Conservation (phyloP, 495 filamentous ascomycete genomes). For the Penicillium arizonense region DNA sequence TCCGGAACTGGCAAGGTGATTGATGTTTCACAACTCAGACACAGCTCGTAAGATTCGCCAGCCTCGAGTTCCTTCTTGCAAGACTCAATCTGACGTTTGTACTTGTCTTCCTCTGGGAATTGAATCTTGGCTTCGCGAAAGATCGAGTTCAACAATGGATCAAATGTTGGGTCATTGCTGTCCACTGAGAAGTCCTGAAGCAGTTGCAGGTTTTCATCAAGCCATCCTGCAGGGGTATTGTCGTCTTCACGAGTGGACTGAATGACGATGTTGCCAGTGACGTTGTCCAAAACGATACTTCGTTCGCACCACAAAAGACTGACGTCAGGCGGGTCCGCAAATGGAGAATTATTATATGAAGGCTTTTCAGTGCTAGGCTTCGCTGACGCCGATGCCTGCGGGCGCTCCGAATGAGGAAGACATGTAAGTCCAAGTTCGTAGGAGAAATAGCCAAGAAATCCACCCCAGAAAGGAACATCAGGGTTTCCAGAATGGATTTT, state of each 20-base stretch:
- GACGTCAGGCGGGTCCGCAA: slow-evolving; percentile 63
- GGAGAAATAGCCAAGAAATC: slow-evolving; percentile 84
- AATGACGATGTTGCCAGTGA: slow-evolving; percentile 56
- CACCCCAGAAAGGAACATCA: slow-evolving; percentile 74
- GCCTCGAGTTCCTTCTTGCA: slow-evolving; percentile 71
- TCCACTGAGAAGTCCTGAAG: slow-evolving; percentile 10
- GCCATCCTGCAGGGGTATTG: slow-evolving; percentile 33
- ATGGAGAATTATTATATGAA: slow-evolving; percentile 10
- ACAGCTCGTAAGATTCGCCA: slow-evolving; percentile 92
- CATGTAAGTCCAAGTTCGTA: slow-evolving; percentile 78
- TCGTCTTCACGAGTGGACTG: slow-evolving; percentile 55
- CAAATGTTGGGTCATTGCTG: slow-evolving; percentile 7
- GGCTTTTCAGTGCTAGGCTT: neutral
- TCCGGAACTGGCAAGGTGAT: slow-evolving; percentile 45
- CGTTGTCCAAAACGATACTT: slow-evolving; percentile 79
- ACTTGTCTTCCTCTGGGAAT: slow-evolving; percentile 53
- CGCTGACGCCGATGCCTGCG: neutral
- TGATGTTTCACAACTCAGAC: slow-evolving; percentile 73
- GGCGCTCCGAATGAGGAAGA: slow-evolving; percentile 32
- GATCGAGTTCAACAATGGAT: slow-evolving; percentile 31
- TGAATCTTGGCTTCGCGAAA: slow-evolving; percentile 27
- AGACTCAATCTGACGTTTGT: slow-evolving; percentile 60
- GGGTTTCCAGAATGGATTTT: slow-evolving; percentile 40
- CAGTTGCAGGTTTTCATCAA: slow-evolving; percentile 30
- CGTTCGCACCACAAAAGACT: slow-evolving; percentile 74